A percentile compares a stretch with the other conserved stretches of the same genome.
Evolutionary conservation across 2,329 filamentous ascomycete species (phyloP).

Genomic region (Thelonectria olida): DNA sequence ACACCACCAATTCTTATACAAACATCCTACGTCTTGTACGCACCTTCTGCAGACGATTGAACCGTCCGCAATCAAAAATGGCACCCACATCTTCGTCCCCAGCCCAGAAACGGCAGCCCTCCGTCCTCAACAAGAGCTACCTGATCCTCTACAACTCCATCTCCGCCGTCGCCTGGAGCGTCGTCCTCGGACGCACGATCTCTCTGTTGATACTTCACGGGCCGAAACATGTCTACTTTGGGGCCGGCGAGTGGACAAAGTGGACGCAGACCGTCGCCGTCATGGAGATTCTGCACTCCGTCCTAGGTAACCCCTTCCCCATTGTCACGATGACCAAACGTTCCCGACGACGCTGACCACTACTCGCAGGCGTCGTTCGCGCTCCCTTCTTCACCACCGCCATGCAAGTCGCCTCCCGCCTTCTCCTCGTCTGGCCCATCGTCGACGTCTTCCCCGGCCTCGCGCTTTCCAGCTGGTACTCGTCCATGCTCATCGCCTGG

Average conservation of each 20-base stretch:
- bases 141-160: constrained; percentile 86
- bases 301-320: constrained; percentile 66
- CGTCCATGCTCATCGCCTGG: constrained; percentile 87
- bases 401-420: constrained; percentile 89
- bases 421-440: constrained; percentile 90
- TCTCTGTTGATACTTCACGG: constrained; percentile 62
- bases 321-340: neutral
- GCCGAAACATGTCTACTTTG: constrained; percentile 67
- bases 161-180: constrained; percentile 80
- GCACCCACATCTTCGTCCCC: constrained; percentile 32
- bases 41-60: too few relatives aligned
- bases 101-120: constrained; percentile 37
- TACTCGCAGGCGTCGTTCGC: constrained; percentile 76
- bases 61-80: constrained; percentile 25
- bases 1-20: neutral
- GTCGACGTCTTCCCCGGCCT: constrained; percentile 77
- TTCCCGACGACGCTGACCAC: neutral
- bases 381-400: constrained; percentile 84
- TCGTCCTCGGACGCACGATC: constrained; percentile 76
- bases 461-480: constrained; percentile 70
- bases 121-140: constrained; percentile 68
- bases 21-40: neutral
- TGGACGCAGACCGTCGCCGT: constrained; percentile 86
- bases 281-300: constrained; percentile 85
- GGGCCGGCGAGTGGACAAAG: constrained; percentile 73